Conservation (phyloP, 2,329 filamentous ascomycete species). For the Fusarium verrucosum region DNA sequence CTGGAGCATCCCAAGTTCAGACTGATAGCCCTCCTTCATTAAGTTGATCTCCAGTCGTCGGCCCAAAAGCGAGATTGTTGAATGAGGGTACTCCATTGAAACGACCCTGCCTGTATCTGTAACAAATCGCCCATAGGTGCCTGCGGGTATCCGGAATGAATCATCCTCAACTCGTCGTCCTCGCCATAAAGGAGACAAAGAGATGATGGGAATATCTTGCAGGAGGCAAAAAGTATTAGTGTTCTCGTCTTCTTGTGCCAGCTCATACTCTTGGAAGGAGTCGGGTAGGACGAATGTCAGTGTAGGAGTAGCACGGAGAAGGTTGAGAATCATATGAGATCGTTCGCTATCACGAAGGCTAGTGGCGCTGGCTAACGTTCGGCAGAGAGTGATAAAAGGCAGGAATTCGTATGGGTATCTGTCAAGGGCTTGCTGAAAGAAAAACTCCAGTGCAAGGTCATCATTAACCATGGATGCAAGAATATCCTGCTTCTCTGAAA, state of each 20-base stretch:
- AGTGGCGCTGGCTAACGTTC: conserved; percentile 62
- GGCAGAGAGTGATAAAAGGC: conserved; percentile 79
- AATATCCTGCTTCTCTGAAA: conserved; percentile 48
- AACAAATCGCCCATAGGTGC: conserved; percentile 76
- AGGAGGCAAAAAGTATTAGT: conserved; percentile 78
- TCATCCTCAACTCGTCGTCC: conserved; percentile 57
- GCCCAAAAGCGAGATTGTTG: conserved; percentile 80
- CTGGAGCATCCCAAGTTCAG: conserved; percentile 63
- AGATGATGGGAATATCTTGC: conserved; percentile 71
- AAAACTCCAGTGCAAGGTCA: conserved; percentile 62
- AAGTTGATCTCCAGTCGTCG: conserved; percentile 76
- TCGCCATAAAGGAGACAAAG: conserved; percentile 56
- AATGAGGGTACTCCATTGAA: conserved; percentile 81
- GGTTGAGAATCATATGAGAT: conserved; percentile 65
- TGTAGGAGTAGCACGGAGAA: conserved; percentile 74
- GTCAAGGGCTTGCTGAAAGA: conserved; percentile 73
- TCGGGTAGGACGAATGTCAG: conserved; percentile 82
- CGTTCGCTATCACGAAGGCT: conserved; percentile 47
- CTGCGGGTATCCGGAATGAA: conserved; percentile 69
- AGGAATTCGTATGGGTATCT: conserved; percentile 88
- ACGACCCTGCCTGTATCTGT: conserved; percentile 81
- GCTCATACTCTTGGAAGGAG: conserved; percentile 77
- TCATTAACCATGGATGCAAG: conserved; percentile 50
- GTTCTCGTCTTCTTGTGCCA: conserved; percentile 86
- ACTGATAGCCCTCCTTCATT: conserved; percentile 62